A percentile compares a stretch with the other conserved stretches of the same genome.
Evolutionary conservation across 495 filamentous ascomycete genomes (phyloP).

Genomic region (Penicilliopsis zonata): DNA sequence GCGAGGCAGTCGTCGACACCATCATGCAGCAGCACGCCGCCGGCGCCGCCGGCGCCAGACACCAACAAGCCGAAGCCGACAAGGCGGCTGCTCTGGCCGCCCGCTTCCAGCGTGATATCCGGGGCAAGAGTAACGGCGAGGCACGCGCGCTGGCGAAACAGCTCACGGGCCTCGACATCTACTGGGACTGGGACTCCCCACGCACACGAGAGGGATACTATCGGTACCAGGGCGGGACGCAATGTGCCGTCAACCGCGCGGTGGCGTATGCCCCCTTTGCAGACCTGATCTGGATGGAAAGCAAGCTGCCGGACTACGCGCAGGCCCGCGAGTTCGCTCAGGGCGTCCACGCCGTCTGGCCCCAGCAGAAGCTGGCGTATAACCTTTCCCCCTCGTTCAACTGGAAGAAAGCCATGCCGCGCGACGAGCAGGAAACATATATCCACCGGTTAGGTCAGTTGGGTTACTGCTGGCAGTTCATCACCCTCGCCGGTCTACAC

Average conservation of each 20-base stretch:
- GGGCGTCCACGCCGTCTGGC: constrained; percentile 89
- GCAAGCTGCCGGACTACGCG: constrained; percentile 81
- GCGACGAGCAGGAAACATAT: constrained; percentile 91
- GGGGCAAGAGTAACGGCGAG: constrained; percentile 81
- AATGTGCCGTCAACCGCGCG: constrained; percentile 84
- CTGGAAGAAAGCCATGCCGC: constrained; percentile 96
- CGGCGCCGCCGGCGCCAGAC: constrained; percentile 57
- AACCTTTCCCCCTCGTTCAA: constrained; percentile 98
- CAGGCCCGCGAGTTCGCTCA: constrained; percentile 93
- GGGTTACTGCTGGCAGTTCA: constrained; percentile 99
- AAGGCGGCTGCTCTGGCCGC: too few species aligned
- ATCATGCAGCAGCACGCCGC: constrained; percentile 55
- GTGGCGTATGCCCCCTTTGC: constrained; percentile 88
- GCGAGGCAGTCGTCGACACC: constrained; percentile 72
- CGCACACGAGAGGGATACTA: constrained; percentile 93
- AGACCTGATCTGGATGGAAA: constrained; percentile 99
- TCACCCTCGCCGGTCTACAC: constrained; percentile 95
- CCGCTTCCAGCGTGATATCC: constrained; percentile 50
- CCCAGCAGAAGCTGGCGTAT: constrained; percentile 93
- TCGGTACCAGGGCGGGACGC: constrained; percentile 78
- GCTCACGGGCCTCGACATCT: constrained; percentile 69
- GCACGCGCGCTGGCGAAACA: constrained; percentile 72
- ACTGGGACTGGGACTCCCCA: constrained; percentile 88
- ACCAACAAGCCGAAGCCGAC: too few species aligned
- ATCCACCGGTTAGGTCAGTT: constrained; percentile 77